Evolutionary conservation across 2,329 filamentous ascomycete species (phyloP), one percentile per base, ranked within the genome.

Genomic region (Capronia americana): DNA sequence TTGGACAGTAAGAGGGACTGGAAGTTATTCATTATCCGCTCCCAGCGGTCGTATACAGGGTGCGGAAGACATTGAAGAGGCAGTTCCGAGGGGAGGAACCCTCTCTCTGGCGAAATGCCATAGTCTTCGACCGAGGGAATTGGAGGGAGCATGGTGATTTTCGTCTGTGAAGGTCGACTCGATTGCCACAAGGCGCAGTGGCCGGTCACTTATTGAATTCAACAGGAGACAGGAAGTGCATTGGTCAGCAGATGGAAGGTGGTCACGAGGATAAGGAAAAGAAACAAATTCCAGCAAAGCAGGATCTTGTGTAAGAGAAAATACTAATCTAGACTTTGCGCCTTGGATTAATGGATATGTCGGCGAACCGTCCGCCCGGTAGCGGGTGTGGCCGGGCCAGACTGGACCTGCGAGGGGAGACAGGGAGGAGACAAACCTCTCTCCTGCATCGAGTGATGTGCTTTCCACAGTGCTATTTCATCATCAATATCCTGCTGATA

Each of bases 41-140:
- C 95, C 95, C 95, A 99, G 76, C 92, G 92, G 78, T 91, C 89
- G 80, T 98, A 99, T 82, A 97, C 98, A 2, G 90, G 87, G 75
- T 97, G 91, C 10, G 93, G 91, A 14, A 99, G 87, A 63, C 87
- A 83, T 68, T 92, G 88, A 69, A 98, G 83, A 50, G 95, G 95
- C 41, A 91, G 81, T 70, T 92, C 88, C 69, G 91, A 84, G 1
- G 95, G 93, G 61, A 99, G 87, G 81, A 99, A 99, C 74, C 95
- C 95, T 80, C 92, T 88, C 64, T 88, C 74, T 11, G 79, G 75
- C 28, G 81, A 81, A 61, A 83, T 77, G 79, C 90, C 92, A 81
- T 96, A 96, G 79, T 96, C 90, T 77, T 87, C 85, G 65, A 92
- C 85, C 55, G 73, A 74, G 8, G 81, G 81, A 23, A 83, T 74